A percentile compares a stretch with the other conserved stretches of the same genome.
These are phyloP conservation scores for Prunella vulgaris DNA, from an alignment of 257 asterid species.

Conservation along the genomic window DNA sequence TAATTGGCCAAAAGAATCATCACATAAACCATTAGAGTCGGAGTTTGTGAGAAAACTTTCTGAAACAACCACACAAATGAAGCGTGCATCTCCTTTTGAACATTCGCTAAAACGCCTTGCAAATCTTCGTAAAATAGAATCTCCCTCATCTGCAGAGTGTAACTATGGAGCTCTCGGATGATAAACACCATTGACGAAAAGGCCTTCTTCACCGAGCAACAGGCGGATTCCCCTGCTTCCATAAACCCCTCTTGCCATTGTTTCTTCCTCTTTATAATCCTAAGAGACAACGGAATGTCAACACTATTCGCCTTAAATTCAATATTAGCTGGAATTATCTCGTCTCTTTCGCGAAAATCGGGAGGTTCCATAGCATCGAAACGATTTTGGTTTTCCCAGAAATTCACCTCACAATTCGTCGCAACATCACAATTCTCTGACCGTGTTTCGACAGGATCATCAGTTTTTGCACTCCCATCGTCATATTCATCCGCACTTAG, in stretches of 20 bases:
- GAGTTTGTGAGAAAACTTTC: slow-evolving; percentile 90
- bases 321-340: slow-evolving; percentile 49
- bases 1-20: slow-evolving; percentile 91
- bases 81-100: slow-evolving; percentile 77
- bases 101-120: slow-evolving; percentile 71
- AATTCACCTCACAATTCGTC: slow-evolving; percentile 17
- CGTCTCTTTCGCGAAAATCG: slow-evolving; percentile 50
- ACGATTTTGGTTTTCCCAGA: slow-evolving; percentile 24
- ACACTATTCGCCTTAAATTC: slow-evolving; percentile 68
- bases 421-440: background rate
- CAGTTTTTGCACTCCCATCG: slow-evolving; percentile 3
- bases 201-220: slow-evolving; percentile 76
- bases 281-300: slow-evolving; percentile 78
- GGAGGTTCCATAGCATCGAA: slow-evolving; percentile 47
- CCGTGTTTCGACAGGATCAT: background rate
- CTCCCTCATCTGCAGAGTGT: slow-evolving; percentile 75
- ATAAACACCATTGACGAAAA: slow-evolving; percentile 96
- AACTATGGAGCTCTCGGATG: slow-evolving; percentile 78
- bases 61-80: slow-evolving; percentile 96
- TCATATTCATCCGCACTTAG: slow-evolving; percentile 5
- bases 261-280: slow-evolving; percentile 67
- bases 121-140: slow-evolving; percentile 63
- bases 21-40: slow-evolving; percentile 83
- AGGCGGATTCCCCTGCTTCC: slow-evolving; percentile 65
- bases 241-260: slow-evolving; percentile 68